Conservation (phyloP, 2,329 filamentous ascomycete species). For the Fusarium protoensiforme region DNA sequence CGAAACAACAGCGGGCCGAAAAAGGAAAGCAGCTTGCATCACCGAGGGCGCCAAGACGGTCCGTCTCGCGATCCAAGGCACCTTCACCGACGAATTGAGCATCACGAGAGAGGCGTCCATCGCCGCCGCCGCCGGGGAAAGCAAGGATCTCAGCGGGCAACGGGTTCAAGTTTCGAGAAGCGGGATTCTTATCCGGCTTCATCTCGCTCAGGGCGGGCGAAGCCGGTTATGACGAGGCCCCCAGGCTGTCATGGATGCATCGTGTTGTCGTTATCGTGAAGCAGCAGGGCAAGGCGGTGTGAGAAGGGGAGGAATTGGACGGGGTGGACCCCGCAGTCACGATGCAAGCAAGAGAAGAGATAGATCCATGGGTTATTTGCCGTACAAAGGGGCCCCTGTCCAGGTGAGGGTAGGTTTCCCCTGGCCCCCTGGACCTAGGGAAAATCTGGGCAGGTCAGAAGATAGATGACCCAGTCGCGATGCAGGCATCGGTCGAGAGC, state of each 20-base stretch:
- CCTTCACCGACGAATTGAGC: conserved; percentile 3
- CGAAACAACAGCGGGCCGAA: not conserved
- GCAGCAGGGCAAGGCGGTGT: conserved; percentile 40
- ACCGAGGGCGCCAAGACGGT: not conserved
- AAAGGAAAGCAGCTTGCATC: not conserved
- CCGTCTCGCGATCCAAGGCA: conserved; percentile 14
- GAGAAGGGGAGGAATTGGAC: conserved; percentile 23
- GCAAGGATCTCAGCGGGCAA: conserved; percentile 50
- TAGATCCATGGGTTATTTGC: not conserved
- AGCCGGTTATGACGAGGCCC: conserved; percentile 16
- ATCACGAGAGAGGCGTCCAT: conserved; percentile 40
- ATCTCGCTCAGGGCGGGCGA: conserved; percentile 34
- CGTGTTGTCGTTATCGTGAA: conserved; percentile 25
- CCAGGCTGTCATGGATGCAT: conserved; percentile 14
- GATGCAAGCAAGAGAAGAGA: conserved; percentile 13
- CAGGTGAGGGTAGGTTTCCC: not conserved
- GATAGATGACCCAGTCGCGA: conserved; percentile 30
- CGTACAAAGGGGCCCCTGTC: not conserved
- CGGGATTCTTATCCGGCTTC: conserved; percentile 12
- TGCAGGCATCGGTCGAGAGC: conserved; percentile 41
- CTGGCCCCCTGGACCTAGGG: conserved; percentile 7
- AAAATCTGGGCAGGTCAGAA: conserved; percentile 26
- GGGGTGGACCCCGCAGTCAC: conserved; percentile 36
- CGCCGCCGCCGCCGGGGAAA: conserved; percentile 45
- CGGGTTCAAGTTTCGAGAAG: conserved; percentile 52